These are phyloP conservation scores for Schwanniomyces sp. DNA, from an alignment of 805 yeast genomes.

Conservation along the genomic window DNA sequence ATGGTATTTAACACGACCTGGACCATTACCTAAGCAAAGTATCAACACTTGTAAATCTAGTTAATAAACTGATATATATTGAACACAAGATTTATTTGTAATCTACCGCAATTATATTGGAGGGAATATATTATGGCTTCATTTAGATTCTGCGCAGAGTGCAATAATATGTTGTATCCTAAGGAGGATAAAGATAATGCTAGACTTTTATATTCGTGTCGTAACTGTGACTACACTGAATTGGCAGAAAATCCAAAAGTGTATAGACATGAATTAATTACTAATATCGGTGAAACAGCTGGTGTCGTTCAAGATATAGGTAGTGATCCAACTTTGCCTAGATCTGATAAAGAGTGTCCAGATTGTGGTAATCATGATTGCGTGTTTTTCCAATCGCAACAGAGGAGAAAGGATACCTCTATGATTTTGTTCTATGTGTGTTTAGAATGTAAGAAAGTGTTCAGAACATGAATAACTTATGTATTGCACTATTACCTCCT, in stretches of 20 bases:
- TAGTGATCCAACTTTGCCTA: constrained; percentile 94
- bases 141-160: constrained; percentile 93
- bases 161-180: constrained; percentile 98
- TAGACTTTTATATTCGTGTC: constrained; percentile 82
- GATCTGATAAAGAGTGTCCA: constrained; percentile 93
- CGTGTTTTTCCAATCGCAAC: constrained; percentile 96
- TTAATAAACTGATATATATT: not conserved
- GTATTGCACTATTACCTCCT: not conserved
- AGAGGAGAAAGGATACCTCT: constrained; percentile 89
- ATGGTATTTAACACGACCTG: constrained; percentile 4
- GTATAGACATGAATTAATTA: constrained; percentile 87
- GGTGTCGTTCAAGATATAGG: constrained; percentile 97
- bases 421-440: constrained; percentile 96
- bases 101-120: not conserved
- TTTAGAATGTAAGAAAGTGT: constrained; percentile 78
- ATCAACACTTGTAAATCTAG: not conserved
- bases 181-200: constrained; percentile 84
- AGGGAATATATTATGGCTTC: constrained; percentile 62
- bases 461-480: constrained; percentile 27
- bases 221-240: constrained; percentile 93
- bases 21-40: constrained; percentile 8
- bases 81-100: not conserved
- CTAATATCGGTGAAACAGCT: constrained; percentile 93
- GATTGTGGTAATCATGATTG: constrained; percentile 83
- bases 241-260: constrained; percentile 85